phyloP scores from a whole-genome alignment of 2,329 filamentous ascomycete species.

The Neurospora sp. region DNA sequence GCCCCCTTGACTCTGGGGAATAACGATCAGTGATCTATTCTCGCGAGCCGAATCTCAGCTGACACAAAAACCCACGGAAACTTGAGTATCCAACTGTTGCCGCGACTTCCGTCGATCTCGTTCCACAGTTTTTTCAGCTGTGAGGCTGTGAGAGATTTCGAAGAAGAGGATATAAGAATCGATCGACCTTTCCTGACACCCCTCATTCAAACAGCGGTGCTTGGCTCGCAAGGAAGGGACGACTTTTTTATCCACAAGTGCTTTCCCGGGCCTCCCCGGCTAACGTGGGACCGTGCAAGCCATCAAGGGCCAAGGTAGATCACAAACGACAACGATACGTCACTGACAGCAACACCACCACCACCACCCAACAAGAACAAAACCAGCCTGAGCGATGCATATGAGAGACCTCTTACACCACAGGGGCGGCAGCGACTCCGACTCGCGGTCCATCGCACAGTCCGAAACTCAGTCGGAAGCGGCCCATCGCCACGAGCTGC shows the following conservation, averaged over 20 bases:
- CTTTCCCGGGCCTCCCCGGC: no score
- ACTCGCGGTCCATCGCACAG: not conserved
- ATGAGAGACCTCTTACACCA: not conserved
- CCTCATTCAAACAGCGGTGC: not conserved
- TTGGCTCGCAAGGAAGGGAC: not conserved
- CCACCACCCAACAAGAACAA: not conserved
- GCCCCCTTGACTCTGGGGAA: no score
- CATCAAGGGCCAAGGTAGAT: not conserved
- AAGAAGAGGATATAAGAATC: not conserved
- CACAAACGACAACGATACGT: not conserved
- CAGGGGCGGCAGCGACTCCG: not conserved
- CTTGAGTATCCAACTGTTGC: not conserved
- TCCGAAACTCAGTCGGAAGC: not conserved
- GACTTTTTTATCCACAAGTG: no score
- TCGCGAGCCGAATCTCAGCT: not conserved
- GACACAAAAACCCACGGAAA: not conserved
- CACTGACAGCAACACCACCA: not conserved
- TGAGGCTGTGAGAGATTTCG: not conserved
- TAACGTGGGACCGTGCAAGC: not conserved
- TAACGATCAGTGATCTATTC: not conserved
- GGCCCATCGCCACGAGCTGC: not conserved
- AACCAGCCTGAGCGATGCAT: not conserved
- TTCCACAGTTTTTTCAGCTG: not conserved
- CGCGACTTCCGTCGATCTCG: not conserved
- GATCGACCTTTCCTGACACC: not conserved